Conservation (phyloP, 2,329 filamentous ascomycete genomes). For the Ceratocystiopsis minuta region DNA sequence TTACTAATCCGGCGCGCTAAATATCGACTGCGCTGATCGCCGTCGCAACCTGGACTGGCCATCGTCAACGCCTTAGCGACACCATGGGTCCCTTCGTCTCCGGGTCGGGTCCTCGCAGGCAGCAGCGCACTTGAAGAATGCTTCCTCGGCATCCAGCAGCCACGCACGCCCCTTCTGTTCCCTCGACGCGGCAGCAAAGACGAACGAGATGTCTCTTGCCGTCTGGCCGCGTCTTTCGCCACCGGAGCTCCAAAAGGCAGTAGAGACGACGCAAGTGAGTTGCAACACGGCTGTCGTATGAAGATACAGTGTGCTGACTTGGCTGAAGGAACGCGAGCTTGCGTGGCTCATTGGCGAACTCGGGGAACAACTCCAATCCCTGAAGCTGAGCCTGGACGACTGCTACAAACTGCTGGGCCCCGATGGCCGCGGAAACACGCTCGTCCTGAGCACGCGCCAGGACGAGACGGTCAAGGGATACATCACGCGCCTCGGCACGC, state of each 20-base stretch:
- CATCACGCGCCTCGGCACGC: conserved; percentile 76
- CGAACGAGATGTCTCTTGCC: conserved; percentile 31
- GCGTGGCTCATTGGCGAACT: conserved; percentile 36
- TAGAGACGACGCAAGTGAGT: conserved; percentile 33
- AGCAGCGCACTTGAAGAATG: too few relatives aligned
- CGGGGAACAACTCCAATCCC: conserved; percentile 26
- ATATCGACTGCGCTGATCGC: too few relatives aligned
- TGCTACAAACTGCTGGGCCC: conserved; percentile 77
- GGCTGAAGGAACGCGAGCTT: conserved; percentile 30
- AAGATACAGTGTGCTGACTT: conserved; percentile 11
- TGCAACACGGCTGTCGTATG: too few relatives aligned
- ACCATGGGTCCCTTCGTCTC: too few relatives aligned
- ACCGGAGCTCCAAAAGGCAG: conserved; percentile 29
- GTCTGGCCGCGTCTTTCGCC: conserved; percentile 38
- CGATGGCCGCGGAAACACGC: conserved; percentile 66
- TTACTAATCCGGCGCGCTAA: too few relatives aligned
- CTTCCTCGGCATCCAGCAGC: not conserved
- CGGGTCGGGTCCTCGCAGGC: too few relatives aligned
- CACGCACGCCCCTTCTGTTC: too few relatives aligned
- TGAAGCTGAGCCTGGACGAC: conserved; percentile 59
- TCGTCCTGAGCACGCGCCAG: conserved; percentile 72
- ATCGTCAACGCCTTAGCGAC: too few relatives aligned
- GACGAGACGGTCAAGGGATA: conserved; percentile 86
- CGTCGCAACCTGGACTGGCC: too few relatives aligned
- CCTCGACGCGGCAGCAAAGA: too few relatives aligned